Base-by-base conservation (phyloP, 2,329 filamentous ascomycete genomes). In the Sclerotinia nivalis region DNA sequence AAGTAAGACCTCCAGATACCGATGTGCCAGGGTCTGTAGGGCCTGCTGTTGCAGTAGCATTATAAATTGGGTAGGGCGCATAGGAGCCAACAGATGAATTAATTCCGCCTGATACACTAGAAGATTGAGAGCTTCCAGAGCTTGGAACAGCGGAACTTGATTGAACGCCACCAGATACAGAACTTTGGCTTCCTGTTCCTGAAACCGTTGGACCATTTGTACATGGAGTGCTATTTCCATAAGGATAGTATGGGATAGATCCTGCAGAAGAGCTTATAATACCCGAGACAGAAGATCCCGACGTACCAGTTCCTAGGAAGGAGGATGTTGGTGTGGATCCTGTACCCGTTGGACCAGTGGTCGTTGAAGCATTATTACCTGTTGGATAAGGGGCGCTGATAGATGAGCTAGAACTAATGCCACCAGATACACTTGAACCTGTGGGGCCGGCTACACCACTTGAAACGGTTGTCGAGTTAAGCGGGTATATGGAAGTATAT, bases 1-100 rank as follows among this genome's bases (percentile, higher is more conserved):
- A 60, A 40, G 31, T 60, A 13, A 60, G 22, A 15, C 13, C 28
- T 15, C 31, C 31, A 40, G 55, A 68, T 20, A 22, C 4, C 4
- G 61, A 65, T 18, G 28, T 47, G 25, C 40, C 54, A 28, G 71
- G 56, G n/a, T 58, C 55, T 15, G 69, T 72, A 18, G 71, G 70
- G 20, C 67, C 62, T 28, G 40, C 64, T 20, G 67, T 50, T 37
- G 37, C 49, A 15, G 72, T 56, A 18, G 50, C 62, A 50, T 74
- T 74, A 15, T 25, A 60, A 37, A 54, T 58, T 47, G 70, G 70
- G 15, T 70, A 73, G 18, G 72, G 72, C 22, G 47, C 70, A 54
- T 72, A 69, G 10, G 28, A 52, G 31, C 40, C n/a, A 18, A 40
- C 28, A 20, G 72, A 69, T n/a, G 55, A 69, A 40, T 66, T 66